Percentiles rank a stretch among this genome's conserved stretches.
Evolutionary conservation across 768 basidiomycete genomes (phyloP).

Genomic region (Lactifluus subvellereus): DNA sequence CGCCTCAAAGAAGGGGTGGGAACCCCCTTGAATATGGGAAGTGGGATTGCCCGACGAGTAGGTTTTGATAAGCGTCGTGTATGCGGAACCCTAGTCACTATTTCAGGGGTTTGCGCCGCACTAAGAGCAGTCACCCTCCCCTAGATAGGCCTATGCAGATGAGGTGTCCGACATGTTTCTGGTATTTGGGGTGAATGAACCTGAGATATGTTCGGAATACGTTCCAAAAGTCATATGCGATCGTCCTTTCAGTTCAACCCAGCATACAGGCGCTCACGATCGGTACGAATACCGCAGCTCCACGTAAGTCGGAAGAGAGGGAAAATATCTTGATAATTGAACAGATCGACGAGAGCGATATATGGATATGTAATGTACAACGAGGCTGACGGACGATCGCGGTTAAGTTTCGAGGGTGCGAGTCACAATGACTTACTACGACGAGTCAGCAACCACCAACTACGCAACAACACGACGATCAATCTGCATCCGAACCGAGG

Average conservation of each 20-base stretch:
- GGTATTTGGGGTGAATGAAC: not conserved
- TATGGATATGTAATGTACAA: constrained; percentile 23
- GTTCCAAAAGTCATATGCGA: constrained; percentile 1
- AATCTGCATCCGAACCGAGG: not conserved
- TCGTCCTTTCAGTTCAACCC: not conserved
- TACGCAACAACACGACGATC: constrained; percentile 5
- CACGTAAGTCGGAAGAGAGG: constrained; percentile 9
- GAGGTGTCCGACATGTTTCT: not conserved
- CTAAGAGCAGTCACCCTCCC: constrained; percentile 1
- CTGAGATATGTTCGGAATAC: not conserved
- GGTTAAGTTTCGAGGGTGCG: constrained; percentile 14
- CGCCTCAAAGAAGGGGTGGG: not conserved
- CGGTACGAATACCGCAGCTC: constrained; percentile 9
- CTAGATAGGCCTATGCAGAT: not conserved
- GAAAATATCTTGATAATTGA: constrained; percentile 14
- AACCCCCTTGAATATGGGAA: constrained; percentile 6
- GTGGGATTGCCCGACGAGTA: constrained; percentile 5
- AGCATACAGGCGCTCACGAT: not conserved
- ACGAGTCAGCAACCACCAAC: not conserved
- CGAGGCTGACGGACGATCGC: constrained; percentile 17
- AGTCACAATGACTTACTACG: constrained; percentile 12
- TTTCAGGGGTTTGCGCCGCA: constrained; percentile 9
- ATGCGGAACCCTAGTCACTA: not conserved
- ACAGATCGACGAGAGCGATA: constrained; percentile 20
- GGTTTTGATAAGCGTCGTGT: constrained; percentile 2